Percentiles rank a stretch among this genome's conserved stretches.
These are phyloP conservation scores for Cystobasidium ongulense DNA, from an alignment of 768 basidiomycete species.

Conservation along the genomic window DNA sequence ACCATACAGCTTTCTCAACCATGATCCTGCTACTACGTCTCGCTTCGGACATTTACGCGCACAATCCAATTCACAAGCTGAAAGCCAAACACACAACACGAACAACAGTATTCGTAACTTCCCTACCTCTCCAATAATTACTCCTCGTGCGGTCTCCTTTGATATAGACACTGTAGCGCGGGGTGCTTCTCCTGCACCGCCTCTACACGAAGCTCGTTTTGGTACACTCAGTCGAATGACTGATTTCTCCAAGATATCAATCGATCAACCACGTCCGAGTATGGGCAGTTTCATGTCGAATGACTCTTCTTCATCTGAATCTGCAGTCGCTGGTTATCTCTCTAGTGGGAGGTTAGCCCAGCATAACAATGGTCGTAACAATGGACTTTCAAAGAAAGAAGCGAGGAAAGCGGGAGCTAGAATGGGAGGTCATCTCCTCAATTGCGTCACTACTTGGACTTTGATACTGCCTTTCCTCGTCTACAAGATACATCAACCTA, in stretches of 20 bases:
- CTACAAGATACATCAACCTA: constrained; percentile 16
- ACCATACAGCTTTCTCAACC: constrained; percentile 19
- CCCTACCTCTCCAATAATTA: not conserved
- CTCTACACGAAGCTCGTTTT: not conserved
- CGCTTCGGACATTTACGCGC: constrained; percentile 16
- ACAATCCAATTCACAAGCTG: constrained; percentile 17
- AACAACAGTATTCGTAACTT: not conserved
- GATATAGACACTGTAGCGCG: constrained; percentile 2
- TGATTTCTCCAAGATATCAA: constrained; percentile 1
- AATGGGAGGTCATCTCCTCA: constrained; percentile 24
- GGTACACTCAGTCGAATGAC: constrained; percentile 20
- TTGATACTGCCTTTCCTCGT: constrained; percentile 16
- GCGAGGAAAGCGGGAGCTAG: constrained; percentile 24
- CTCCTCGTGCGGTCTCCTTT: constrained; percentile 14
- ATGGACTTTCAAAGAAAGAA: not conserved
- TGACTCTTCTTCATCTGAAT: not conserved
- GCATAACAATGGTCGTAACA: not conserved
- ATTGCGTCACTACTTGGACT: constrained; percentile 21
- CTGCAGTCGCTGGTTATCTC: constrained; percentile 11
- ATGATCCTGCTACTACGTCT: constrained; percentile 18
- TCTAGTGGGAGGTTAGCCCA: not conserved
- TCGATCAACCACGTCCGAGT: constrained; percentile 20
- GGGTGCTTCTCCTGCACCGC: not conserved
- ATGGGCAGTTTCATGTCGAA: constrained; percentile 28
- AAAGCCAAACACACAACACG: not conserved